Base-by-base conservation (phyloP, 2,329 filamentous ascomycete species). In the Apiospora phragmitis region DNA sequence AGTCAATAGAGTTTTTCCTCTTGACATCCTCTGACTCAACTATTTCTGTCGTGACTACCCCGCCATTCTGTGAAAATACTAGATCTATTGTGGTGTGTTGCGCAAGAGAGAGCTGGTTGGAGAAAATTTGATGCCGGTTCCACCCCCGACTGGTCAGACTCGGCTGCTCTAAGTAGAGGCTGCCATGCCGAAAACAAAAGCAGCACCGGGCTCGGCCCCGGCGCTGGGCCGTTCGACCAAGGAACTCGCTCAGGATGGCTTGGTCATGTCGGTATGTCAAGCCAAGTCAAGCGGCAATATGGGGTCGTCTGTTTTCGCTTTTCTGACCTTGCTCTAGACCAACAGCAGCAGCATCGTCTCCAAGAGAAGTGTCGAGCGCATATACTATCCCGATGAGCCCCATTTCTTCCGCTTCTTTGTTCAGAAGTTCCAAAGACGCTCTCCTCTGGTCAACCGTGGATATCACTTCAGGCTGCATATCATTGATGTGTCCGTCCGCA, bases 311-410 rank as follows among this genome's bases (percentile, higher is more conserved):
- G 14, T 11, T 68, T 68, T 18, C 32, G 26, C 32, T 42, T 5
- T 26, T n/a, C 67, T 68, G 45, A 45, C 47, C 42, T 32, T 12
- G 26, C 32, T 41, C 43, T 76, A 93, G 89, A 98, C 94, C 71
- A 97, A 97, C 80, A 95, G 91, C 79, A 95, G 93, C 81, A 97
- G 93, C 77, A 97, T 97, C 75, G 92, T 95, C 21, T 97, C 94
- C 18, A 98, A 98, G 80, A 87, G 94, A 75, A 96, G 94, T 76
- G 95, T 98, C n/a, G 94, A 97, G 79, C 91, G 91, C 75, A 85
- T 97, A 18, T 98, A 98, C 80, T 92, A 93, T 78, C 87, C 92
- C 21, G 77, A 89, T 72, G 90, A 97, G 77, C 89, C 92, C 38
- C 93, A 97, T 79, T 97, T 93, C 83, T 95, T 96, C 75, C 91